Evolutionary conservation across 2,329 filamentous ascomycete genomes (phyloP).

Genomic region (Pestalotiopsis sp.): DNA sequence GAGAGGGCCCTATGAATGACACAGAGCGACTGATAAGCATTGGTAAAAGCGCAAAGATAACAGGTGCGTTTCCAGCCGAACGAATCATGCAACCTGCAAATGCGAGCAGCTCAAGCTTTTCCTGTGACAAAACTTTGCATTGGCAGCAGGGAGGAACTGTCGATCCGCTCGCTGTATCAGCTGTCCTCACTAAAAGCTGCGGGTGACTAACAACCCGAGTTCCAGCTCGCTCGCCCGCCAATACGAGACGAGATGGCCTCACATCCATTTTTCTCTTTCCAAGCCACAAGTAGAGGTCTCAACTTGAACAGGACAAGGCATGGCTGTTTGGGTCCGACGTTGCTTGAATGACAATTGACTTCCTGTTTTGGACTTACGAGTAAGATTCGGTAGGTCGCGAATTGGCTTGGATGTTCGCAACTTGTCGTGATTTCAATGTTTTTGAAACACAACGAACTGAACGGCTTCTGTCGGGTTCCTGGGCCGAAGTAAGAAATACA

Average conservation of each 20-base stretch:
- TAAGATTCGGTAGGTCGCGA: background rate
- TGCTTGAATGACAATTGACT: too few relatives aligned
- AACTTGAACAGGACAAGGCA: too few relatives aligned
- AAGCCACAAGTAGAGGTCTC: background rate
- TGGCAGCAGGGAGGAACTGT: background rate
- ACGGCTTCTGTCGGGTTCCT: background rate
- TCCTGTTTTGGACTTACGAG: background rate
- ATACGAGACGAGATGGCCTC: background rate
- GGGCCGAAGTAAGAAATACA: background rate
- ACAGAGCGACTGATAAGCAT: slow-evolving; percentile 7
- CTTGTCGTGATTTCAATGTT: background rate
- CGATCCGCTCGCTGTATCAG: background rate
- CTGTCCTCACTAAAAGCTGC: background rate
- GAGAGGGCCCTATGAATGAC: slow-evolving; percentile 3
- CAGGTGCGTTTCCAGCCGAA: background rate
- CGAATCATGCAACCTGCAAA: background rate
- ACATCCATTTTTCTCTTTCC: background rate
- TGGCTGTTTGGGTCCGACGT: too few relatives aligned
- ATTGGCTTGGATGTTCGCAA: background rate
- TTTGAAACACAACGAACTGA: background rate
- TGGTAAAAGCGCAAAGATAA: slow-evolving; percentile 2
- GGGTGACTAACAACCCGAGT: background rate
- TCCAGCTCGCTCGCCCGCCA: background rate
- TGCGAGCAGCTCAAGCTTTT: background rate
- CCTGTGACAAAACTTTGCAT: background rate